A percentile compares a stretch with the other conserved stretches of the same genome.
Conservation (phyloP, 352 stramenopile species). For the Phytophthora meadii region DNA sequence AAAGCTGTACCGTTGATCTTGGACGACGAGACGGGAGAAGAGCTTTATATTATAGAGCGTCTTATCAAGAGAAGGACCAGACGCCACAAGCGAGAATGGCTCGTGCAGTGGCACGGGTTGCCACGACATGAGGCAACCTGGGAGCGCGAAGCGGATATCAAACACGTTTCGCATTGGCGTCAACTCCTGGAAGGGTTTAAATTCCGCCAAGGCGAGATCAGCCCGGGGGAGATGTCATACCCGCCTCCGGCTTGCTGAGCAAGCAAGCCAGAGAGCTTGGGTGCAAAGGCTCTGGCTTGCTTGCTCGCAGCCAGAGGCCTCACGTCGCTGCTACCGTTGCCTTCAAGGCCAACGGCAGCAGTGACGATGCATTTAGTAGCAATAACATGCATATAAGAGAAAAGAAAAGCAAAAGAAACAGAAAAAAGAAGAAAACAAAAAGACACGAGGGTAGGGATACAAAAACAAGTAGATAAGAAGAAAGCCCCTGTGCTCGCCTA, state of each 20-base stretch:
- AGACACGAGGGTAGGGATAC: too few species aligned
- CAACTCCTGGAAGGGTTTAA: conserved; percentile 8
- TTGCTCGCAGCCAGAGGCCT: neutral
- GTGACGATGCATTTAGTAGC: neutral
- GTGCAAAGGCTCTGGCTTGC: neutral
- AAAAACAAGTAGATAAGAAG: too few species aligned
- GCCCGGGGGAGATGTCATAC: conserved; percentile 16
- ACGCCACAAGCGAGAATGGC: neutral
- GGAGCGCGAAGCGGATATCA: conserved; percentile 7
- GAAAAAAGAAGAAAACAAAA: too few species aligned
- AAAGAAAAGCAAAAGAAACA: too few species aligned
- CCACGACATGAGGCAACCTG: conserved; percentile 10
- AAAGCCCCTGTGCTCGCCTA: too few species aligned
- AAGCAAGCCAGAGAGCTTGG: conserved; percentile 1
- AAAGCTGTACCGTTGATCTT: conserved; percentile 2
- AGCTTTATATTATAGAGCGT: conserved; percentile 12
- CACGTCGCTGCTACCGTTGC: neutral
- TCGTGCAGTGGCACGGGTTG: conserved; percentile 15
- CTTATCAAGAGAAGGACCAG: conserved; percentile 6
- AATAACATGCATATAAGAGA: too few species aligned
- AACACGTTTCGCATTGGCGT: conserved; percentile 20
- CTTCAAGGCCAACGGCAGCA: neutral
- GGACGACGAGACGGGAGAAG: conserved; percentile 7
- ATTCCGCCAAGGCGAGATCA: conserved; percentile 14
- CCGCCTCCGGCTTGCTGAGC: conserved; percentile 3